A percentile compares a stretch with the other conserved stretches of the same genome.
These are phyloP conservation scores for Aspergillus novofumigatus DNA, from an alignment of 2,329 filamentous ascomycete species.

Conservation along the genomic window DNA sequence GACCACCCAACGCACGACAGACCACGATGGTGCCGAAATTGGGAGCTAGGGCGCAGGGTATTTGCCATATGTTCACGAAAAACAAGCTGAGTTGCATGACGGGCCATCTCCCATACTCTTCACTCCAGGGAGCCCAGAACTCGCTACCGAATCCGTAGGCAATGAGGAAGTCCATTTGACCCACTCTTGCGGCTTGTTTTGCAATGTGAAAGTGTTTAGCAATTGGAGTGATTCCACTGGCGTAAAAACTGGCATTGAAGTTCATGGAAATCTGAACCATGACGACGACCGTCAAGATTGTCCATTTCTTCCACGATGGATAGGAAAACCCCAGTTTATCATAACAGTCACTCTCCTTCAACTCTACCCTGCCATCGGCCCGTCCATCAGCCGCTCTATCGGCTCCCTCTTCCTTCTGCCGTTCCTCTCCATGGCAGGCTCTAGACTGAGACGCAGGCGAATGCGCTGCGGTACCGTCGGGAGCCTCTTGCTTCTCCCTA, in stretches of 20 bases:
- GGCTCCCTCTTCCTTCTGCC: neutral
- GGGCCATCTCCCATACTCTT: conserved; percentile 76
- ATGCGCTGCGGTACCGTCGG: neutral
- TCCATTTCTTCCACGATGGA: conserved; percentile 62
- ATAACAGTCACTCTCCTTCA: conserved; percentile 56
- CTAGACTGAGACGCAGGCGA: neutral
- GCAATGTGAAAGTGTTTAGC: conserved; percentile 64
- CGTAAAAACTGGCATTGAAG: conserved; percentile 71
- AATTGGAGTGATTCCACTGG: conserved; percentile 65
- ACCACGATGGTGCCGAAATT: conserved; percentile 68
- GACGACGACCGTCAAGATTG: conserved; percentile 67
- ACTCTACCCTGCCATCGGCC: conserved; percentile 29
- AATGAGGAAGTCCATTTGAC: conserved; percentile 73
- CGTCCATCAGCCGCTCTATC: neutral
- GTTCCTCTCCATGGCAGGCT: neutral
- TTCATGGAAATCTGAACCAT: conserved; percentile 73
- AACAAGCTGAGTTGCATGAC: conserved; percentile 69
- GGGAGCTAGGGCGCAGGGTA: conserved; percentile 66
- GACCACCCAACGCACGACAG: conserved; percentile 62
- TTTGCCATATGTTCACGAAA: conserved; percentile 73
- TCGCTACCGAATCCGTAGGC: conserved; percentile 82
- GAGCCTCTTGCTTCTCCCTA: neutral
- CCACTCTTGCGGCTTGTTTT: conserved; percentile 63
- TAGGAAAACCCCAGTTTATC: conserved; percentile 60
- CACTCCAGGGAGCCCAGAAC: conserved; percentile 81